phyloP scores from a whole-genome alignment of 2,329 filamentous ascomycete species.

The Colletotrichum sp. region DNA sequence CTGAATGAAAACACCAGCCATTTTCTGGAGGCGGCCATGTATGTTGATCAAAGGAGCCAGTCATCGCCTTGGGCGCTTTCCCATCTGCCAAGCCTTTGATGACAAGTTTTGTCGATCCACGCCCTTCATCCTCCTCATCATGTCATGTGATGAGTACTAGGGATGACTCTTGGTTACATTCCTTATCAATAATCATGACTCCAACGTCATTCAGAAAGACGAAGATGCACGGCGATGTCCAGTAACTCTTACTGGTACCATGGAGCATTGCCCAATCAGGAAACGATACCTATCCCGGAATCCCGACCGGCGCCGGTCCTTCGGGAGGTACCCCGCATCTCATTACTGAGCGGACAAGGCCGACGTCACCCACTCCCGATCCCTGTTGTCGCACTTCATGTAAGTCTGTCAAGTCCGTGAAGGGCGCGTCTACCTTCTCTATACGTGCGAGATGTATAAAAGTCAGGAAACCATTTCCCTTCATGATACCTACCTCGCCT shows the following conservation, averaged over 20 bases:
- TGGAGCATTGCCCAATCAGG: not conserved
- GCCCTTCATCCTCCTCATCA: not conserved
- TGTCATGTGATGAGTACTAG: not conserved
- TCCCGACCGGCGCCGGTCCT: not conserved
- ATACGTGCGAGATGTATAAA: not conserved
- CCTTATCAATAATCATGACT: not conserved
- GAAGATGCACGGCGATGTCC: not conserved
- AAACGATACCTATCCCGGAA: not conserved
- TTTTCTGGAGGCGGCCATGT: not conserved
- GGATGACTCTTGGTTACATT: not conserved
- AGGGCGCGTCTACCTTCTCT: not conserved
- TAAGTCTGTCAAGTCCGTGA: not conserved
- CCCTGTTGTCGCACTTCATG: not conserved
- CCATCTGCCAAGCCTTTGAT: not conserved
- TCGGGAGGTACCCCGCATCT: not conserved
- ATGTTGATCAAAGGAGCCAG: not conserved
- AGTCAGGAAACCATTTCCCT: not conserved
- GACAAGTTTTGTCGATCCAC: not conserved
- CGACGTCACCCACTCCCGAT: not conserved
- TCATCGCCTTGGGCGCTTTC: not conserved
- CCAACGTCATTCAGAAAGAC: not conserved
- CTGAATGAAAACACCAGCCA: not conserved
- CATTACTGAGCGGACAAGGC: not conserved
- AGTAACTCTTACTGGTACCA: not conserved
- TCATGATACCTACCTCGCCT: not conserved